Evolutionary conservation across 1,284 basidiomycete species (phyloP), one percentile per base, ranked within the genome.

Genomic region (Moesziomyces aphidis): DNA sequence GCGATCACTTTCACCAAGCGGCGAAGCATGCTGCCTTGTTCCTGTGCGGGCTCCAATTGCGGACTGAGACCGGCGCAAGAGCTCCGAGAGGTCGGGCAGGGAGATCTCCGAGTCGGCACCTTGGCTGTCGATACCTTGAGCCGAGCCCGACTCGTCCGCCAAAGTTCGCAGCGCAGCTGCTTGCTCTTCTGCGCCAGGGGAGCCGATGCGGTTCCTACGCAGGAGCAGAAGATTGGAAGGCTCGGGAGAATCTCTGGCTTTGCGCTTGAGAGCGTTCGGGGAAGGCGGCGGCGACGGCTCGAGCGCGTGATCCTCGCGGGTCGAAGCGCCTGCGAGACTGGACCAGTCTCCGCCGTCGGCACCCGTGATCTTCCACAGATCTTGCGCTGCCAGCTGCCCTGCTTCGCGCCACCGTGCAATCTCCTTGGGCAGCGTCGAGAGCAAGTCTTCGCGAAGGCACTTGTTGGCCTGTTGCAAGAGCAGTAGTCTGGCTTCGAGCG

Each of bases 341-440:
- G 67, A 64, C 67, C 67, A 70, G 44, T 62, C 57, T 57, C 67
- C 67, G 9, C 42, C 61, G 49, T 66, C 57, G 5, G 68, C 68
- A 17, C 68, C 68, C 15, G 68, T 68, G 49, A 68, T 45, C 52
- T 50, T 67, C 73, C 73, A 76, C 2, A 76, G 59, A 22, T 76
- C 73, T 42, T 65, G 61, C 4, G 73, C 68, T 4, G 73, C 73
- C 21, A 55, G 3, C 24, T 68, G 66, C 9, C 73, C 73, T 3
- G 73, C 73, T 51, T 72, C 54, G 8, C 68, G 57, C 73, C 73
- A 76, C 46, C 55, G 58, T 11, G 54, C 55, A 8, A 65, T 76
- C 13, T 64, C 55, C 23, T 58, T 24, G 5, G 73, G 73, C 21
- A 76, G 51, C 6, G 48, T 53, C 6, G 50, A 23, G 26, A 76